Evolutionary conservation across 2,329 filamentous ascomycete genomes (phyloP).

Genomic region (Monilinia fructigena): DNA sequence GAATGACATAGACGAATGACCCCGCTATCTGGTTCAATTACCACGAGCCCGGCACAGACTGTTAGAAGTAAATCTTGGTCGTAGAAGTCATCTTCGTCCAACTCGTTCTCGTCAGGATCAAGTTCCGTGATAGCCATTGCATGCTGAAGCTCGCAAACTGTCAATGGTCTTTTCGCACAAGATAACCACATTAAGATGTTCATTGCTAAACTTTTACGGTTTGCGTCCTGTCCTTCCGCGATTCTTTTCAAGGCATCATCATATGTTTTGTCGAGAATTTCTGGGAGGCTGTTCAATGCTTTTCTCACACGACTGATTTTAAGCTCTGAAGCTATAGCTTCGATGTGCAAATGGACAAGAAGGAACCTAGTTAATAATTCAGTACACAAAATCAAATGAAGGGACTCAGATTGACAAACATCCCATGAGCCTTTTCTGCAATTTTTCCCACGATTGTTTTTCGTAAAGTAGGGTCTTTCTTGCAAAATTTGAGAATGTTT

Average conservation of each 20-base stretch:
- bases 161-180: conserved; percentile 42
- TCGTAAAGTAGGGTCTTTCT: conserved; percentile 15
- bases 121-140: conserved; percentile 44
- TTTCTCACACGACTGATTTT: conserved; percentile 36
- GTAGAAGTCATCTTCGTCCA: conserved; percentile 32
- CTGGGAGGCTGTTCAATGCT: conserved; percentile 37
- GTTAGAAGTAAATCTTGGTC: conserved; percentile 25
- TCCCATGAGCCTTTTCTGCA: conserved; percentile 20
- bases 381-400: neutral
- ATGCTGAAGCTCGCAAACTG: conserved; percentile 43
- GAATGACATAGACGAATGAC: conserved; percentile 35
- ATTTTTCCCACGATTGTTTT: conserved; percentile 9
- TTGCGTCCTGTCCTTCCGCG: conserved; percentile 24
- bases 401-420: neutral
- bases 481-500: conserved; percentile 18
- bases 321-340: conserved; percentile 37
- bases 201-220: conserved; percentile 16
- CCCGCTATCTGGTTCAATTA: conserved; percentile 33
- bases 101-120: conserved; percentile 35
- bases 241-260: conserved; percentile 44
- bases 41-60: conserved; percentile 35
- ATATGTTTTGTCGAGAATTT: conserved; percentile 39
- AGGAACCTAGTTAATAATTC: conserved; percentile 25
- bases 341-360: conserved; percentile 41
- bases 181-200: conserved; percentile 42